These are phyloP conservation scores for Hypoxylon sp. DNA, from an alignment of 2,329 filamentous ascomycete genomes.

Conservation along the genomic window DNA sequence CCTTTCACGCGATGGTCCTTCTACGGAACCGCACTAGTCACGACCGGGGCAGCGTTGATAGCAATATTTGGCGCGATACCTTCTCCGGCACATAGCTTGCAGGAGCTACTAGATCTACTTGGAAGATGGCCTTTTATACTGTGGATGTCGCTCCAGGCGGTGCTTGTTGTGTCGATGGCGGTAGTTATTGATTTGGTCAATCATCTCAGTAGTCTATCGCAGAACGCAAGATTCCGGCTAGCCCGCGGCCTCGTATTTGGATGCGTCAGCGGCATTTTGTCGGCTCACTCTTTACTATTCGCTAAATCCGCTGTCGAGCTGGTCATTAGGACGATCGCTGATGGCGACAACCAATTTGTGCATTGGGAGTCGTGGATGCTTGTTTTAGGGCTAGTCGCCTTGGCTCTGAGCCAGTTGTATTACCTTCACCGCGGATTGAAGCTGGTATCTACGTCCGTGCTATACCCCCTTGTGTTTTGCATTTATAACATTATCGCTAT, in stretches of 20 bases:
- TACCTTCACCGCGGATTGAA: constrained; percentile 95
- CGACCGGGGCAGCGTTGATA: constrained; percentile 89
- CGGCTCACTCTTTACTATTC: constrained; percentile 91
- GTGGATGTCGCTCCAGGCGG: constrained; percentile 87
- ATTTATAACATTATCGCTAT: constrained; percentile 99
- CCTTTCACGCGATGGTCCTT: constrained; percentile 96
- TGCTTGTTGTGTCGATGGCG: constrained; percentile 80
- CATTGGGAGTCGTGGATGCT: constrained; percentile 97
- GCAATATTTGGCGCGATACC: constrained; percentile 94
- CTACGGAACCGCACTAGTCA: constrained; percentile 89
- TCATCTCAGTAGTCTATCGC: constrained; percentile 67
- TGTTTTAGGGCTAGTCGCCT: constrained; percentile 81
- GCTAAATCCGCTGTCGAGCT: constrained; percentile 98
- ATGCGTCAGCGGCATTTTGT: constrained; percentile 90
- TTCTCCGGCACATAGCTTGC: constrained; percentile 89
- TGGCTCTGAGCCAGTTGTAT: constrained; percentile 93
- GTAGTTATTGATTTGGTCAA: constrained; percentile 71
- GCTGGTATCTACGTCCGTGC: constrained; percentile 92
- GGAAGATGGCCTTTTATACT: constrained; percentile 81
- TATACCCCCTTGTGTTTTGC: constrained; percentile 98
- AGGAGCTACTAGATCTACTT: constrained; percentile 84
- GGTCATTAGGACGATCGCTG: constrained; percentile 86
- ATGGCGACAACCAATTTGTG: constrained; percentile 92
- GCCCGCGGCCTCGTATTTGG: constrained; percentile 89
- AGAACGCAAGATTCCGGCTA: constrained; percentile 78